Base-by-base conservation (phyloP, 2,329 filamentous ascomycete genomes). In the Colletotrichum abscissum region DNA sequence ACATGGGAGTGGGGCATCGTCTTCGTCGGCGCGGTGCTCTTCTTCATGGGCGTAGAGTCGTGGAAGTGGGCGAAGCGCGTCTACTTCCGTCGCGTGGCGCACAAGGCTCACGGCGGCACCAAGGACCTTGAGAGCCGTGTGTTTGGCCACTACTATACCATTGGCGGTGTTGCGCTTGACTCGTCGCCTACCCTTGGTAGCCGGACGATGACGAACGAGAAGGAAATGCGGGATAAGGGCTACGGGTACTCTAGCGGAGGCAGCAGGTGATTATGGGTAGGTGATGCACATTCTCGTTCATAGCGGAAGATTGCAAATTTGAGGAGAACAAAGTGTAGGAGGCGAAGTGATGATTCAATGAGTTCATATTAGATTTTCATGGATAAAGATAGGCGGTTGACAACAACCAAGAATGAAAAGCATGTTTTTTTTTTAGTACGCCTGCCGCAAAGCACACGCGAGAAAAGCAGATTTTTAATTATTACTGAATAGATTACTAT, bases 1-100 rank as follows among this genome's bases (percentile, higher is more conserved):
- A 84, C 81, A 12, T 91, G 90, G 90, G 89, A 91, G 77, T 92
- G 89, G 90, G 88, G 82, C 1, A 86, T 91, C 55, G 87, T 90
- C 3, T 89, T 91, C 69, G 76, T 90, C 24, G 85, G 84, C 19
- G 84, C 88, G 0, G 69, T 87, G 0, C 76, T 91, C n/a, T 92
- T 91, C 82, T 90, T 92, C 75, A 67, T 84, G 0, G 90, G 90
- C 5, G 84, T 90, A 5, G 90, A 92, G 78, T 67, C 79, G 0
- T 92, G 89, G 88, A 91, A 91, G 79, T 89, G 85, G 83, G 81
- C 77, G 4, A 91, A 92, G 84, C 83, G 90, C 19, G 67, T 83
- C n/a, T 84, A 80, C 70, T 82, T 80, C 75, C 79, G 82, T 9
- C 80, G 80, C 28, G 77, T 78, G 57, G 78, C 78, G 3, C 64